Percentiles rank a stretch among this genome's conserved stretches.
Evolutionary conservation across 2,329 filamentous ascomycete species (phyloP).

Genomic region (Dothiorella sarmentorum): DNA sequence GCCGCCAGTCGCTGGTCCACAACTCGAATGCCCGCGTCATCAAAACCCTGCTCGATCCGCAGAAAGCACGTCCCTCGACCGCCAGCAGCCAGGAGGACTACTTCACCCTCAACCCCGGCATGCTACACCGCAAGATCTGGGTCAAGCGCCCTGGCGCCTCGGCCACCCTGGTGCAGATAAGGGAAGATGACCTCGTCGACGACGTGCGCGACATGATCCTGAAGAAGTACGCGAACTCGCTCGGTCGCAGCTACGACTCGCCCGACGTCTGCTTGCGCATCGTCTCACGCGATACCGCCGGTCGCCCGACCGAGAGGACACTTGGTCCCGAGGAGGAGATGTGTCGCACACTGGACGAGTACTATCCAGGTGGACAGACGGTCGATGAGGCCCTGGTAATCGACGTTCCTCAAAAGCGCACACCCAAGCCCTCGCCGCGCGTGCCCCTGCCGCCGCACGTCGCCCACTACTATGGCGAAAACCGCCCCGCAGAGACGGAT

Average conservation of each 20-base stretch:
- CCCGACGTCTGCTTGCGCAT: conserved; percentile 84
- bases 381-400: conserved; percentile 90
- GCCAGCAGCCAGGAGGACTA: conserved; percentile 38
- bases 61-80: conserved; percentile 25
- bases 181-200: conserved; percentile 88
- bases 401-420: conserved; percentile 73
- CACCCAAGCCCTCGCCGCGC: conserved; percentile 76
- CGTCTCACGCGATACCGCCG: conserved; percentile 58
- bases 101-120: conserved; percentile 34
- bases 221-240: conserved; percentile 88
- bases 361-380: conserved; percentile 81
- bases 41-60: conserved; percentile 51
- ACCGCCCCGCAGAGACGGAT: conserved; percentile 63
- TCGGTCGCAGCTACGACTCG: conserved; percentile 83
- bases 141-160: conserved; percentile 84
- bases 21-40: conserved; percentile 45
- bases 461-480: conserved; percentile 57
- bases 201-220: conserved; percentile 91
- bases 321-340: conserved; percentile 86
- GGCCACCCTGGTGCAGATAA: conserved; percentile 79
- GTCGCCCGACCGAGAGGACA: conserved; percentile 57
- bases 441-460: conserved; percentile 34
- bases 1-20: conserved; percentile 39
- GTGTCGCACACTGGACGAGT: conserved; percentile 70
- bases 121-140: conserved; percentile 78